phyloP scores from a whole-genome alignment of 2,329 filamentous ascomycete genomes.

The Calonectria pteridis region DNA sequence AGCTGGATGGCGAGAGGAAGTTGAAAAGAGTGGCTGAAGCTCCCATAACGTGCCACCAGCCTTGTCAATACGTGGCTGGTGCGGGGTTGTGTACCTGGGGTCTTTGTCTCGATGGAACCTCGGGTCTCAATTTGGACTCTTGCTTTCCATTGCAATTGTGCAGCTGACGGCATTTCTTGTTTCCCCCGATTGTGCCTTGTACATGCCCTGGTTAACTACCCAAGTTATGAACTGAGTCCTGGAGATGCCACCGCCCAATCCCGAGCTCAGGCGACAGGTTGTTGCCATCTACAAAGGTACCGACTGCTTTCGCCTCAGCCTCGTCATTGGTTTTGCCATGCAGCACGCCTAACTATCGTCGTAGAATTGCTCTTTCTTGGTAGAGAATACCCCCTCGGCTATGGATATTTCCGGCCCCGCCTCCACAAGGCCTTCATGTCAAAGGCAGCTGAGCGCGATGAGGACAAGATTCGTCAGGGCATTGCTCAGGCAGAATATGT shows the following conservation, averaged over 20 bases:
- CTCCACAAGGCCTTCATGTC: constrained; percentile 88
- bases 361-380: constrained; percentile 87
- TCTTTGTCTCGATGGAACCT: neutral
- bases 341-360: neutral
- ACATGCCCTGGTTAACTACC: neutral
- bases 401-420: constrained; percentile 81
- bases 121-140: neutral
- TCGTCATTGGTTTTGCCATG: neutral
- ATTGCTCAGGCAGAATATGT: constrained; percentile 88
- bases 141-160: neutral
- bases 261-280: constrained; percentile 79
- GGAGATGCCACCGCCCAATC: constrained; percentile 55
- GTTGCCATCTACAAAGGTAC: constrained; percentile 90
- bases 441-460: constrained; percentile 77
- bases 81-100: constrained; percentile 25
- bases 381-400: constrained; percentile 88
- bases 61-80: constrained; percentile 31
- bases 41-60: constrained; percentile 5
- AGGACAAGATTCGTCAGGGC: constrained; percentile 79
- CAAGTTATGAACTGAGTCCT: neutral
- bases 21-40: constrained; percentile 35
- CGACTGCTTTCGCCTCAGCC: neutral
- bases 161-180: neutral
- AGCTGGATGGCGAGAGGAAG: neutral
- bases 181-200: neutral